Evolutionary conservation across 768 basidiomycete species (phyloP).

Genomic region (Pleurotus ostreatus): DNA sequence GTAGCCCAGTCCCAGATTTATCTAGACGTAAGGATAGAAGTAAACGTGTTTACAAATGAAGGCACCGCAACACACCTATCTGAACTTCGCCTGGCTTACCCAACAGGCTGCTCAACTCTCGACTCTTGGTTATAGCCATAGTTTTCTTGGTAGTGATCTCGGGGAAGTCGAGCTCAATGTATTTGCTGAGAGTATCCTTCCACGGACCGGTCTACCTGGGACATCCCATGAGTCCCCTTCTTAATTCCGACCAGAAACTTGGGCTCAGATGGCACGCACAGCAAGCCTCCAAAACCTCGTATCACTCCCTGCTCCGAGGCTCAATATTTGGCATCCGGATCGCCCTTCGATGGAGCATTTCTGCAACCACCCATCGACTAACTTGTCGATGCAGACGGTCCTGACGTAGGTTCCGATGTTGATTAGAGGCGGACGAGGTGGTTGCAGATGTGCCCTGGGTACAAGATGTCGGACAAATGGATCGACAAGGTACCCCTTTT

Average conservation of each 20-base stretch:
- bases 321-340: slow-evolving; percentile 78
- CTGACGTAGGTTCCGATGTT: slow-evolving; percentile 93
- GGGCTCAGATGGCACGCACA: slow-evolving; percentile 44
- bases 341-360: slow-evolving; percentile 37
- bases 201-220: slow-evolving; percentile 52
- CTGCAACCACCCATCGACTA: slow-evolving; percentile 65
- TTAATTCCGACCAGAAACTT: slow-evolving; percentile 4
- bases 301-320: slow-evolving; percentile 93
- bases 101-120: slow-evolving; percentile 46
- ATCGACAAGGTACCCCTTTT: slow-evolving; percentile 76
- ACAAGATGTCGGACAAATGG: slow-evolving; percentile 68
- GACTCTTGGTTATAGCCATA: slow-evolving; percentile 71
- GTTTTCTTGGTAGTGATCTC: slow-evolving; percentile 83
- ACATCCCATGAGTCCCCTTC: not conserved
- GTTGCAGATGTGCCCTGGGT: slow-evolving; percentile 56
- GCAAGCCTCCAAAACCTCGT: slow-evolving; percentile 90
- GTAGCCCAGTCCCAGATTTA: slow-evolving; percentile 57
- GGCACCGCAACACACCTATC: slow-evolving; percentile 31
- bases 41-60: not conserved
- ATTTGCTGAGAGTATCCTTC: slow-evolving; percentile 47
- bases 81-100: slow-evolving; percentile 40
- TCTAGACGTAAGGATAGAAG: not conserved
- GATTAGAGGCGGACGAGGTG: slow-evolving; percentile 80
- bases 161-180: slow-evolving; percentile 89
- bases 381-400: slow-evolving; percentile 71